Evolutionary conservation across 805 yeast genomes (phyloP).

Genomic region (Spathaspora girioi): DNA sequence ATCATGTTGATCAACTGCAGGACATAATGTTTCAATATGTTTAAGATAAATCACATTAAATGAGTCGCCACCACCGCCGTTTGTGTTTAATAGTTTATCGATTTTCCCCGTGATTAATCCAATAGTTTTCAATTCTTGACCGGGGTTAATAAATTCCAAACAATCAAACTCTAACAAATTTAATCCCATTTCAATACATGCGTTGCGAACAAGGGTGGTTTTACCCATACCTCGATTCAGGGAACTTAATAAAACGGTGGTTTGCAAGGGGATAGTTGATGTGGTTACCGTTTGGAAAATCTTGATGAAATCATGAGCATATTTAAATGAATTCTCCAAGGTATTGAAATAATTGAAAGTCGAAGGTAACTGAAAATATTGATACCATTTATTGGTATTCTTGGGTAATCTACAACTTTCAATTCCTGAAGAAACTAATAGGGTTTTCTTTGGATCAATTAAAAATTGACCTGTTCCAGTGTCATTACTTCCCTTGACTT

Average conservation of each 20-base stretch:
- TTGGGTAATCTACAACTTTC: conserved; percentile 37
- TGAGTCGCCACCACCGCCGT: conserved; percentile 20
- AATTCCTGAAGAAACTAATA: conserved; percentile 66
- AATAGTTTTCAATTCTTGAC: conserved; percentile 72
- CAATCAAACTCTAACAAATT: conserved; percentile 70
- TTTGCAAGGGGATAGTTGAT: conserved; percentile 41
- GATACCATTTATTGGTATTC: conserved; percentile 40
- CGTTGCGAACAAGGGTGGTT: conserved; percentile 52
- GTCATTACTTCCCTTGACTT: conserved; percentile 35
- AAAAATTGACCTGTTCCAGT: conserved; percentile 39
- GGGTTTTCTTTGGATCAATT: conserved; percentile 65
- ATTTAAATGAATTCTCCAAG: conserved; percentile 24
- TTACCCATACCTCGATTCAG: conserved; percentile 79
- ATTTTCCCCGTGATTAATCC: conserved; percentile 75
- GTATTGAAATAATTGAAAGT: conserved; percentile 30
- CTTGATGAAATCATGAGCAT: conserved; percentile 49
- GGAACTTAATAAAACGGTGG: conserved; percentile 67
- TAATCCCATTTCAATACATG: conserved; percentile 58
- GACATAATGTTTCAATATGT: conserved; percentile 76
- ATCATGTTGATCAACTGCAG: conserved; percentile 58
- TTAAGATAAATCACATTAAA: conserved; percentile 52
- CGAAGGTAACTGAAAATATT: conserved; percentile 44
- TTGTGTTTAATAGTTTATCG: conserved; percentile 57
- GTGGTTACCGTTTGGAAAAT: conserved; percentile 48
- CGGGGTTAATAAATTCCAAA: conserved; percentile 59